phyloP scores from a whole-genome alignment of 805 yeast genomes.

The Metschnikowia santaceciliae region DNA sequence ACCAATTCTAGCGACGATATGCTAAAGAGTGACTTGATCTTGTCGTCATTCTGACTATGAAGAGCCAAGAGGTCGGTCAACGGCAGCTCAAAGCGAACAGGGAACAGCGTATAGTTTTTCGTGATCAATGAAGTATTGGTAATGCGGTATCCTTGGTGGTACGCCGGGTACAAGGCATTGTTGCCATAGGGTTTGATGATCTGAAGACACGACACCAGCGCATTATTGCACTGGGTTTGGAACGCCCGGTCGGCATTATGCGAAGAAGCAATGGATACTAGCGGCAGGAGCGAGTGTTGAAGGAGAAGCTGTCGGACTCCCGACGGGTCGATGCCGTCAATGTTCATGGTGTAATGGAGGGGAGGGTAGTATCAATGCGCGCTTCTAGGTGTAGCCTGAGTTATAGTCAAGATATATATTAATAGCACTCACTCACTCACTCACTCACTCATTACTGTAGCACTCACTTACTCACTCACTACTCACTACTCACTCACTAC shows the following conservation, averaged over 20 bases:
- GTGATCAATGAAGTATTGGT: conserved; percentile 51
- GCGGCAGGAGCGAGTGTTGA: conserved; percentile 50
- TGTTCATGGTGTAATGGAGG: conserved; percentile 4
- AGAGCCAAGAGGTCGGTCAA: conserved; percentile 38
- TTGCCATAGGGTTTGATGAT: conserved; percentile 55
- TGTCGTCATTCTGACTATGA: conserved; percentile 19
- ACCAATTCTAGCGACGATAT: conserved; percentile 35
- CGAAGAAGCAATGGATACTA: conserved; percentile 48
- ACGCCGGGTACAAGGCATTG: conserved; percentile 38
- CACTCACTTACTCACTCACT: no score
- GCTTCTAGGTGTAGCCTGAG: no score
- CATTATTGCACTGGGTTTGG: conserved; percentile 35
- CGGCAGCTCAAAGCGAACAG: conserved; percentile 49
- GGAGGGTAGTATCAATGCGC: no score
- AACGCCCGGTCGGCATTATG: conserved; percentile 43
- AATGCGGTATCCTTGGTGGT: conserved; percentile 43
- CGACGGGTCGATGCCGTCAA: conserved; percentile 35
- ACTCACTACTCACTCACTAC: no score
- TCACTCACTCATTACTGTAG: no score
- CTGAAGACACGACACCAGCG: conserved; percentile 41
- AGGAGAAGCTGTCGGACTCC: conserved; percentile 38
- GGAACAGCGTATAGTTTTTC: conserved; percentile 48
- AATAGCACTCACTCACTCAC: no score
- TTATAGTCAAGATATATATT: no score
- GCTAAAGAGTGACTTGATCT: conserved; percentile 29